phyloP scores from a whole-genome alignment of 2,329 filamentous ascomycete genomes.

The Phialemoniopsis sp. region DNA sequence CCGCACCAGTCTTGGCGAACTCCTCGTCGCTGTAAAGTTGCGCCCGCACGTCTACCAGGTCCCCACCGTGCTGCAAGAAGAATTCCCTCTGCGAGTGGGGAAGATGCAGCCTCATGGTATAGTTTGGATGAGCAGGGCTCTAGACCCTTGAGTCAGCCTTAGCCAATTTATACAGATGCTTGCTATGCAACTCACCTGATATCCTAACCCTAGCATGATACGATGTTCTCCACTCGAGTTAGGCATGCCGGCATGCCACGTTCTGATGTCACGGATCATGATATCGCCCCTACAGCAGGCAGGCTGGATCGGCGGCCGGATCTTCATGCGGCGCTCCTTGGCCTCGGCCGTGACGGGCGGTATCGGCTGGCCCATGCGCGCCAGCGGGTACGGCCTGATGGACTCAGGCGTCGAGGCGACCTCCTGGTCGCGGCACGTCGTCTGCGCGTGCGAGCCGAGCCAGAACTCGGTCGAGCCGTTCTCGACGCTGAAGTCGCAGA shows the following conservation, averaged over 20 bases:
- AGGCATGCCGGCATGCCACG: constrained; percentile 63
- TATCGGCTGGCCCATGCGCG: background rate
- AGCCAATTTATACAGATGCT: background rate
- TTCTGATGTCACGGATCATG: constrained; percentile 53
- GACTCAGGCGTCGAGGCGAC: constrained; percentile 10
- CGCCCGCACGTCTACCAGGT: constrained; percentile 12
- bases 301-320: constrained; percentile 7
- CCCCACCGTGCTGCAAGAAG: constrained; percentile 9
- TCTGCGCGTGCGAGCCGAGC: constrained; percentile 30
- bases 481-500: constrained; percentile 24
- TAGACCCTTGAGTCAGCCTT: background rate
- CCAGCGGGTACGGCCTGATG: constrained; percentile 1
- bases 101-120: constrained; percentile 12
- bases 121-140: constrained; percentile 14
- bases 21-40: constrained; percentile 11
- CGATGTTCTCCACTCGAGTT: constrained; percentile 45
- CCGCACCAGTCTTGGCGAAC: constrained; percentile 5
- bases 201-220: constrained; percentile 45
- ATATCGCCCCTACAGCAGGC: constrained; percentile 18
- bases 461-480: constrained; percentile 35
- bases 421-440: constrained; percentile 22
- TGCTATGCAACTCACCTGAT: constrained; percentile 1
- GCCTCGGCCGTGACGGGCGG: background rate
- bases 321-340: constrained; percentile 1
- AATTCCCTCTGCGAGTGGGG: constrained; percentile 10